Evolutionary conservation across 2,329 filamentous ascomycete species (phyloP), one percentile per base, ranked within the genome.

Genomic region (Stromatinia cepivora): DNA sequence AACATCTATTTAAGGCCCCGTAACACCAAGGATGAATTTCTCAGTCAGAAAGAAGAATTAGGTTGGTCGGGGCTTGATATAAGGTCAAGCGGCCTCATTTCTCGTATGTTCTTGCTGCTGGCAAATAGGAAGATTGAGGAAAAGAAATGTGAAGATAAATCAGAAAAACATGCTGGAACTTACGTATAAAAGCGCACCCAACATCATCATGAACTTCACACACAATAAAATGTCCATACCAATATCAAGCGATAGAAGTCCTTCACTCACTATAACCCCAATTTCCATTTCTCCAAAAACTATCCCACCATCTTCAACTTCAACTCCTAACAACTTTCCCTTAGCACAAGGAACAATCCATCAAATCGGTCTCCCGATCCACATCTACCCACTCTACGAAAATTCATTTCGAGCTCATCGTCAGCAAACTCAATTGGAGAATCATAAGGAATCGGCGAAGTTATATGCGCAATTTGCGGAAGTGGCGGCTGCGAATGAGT

Each of bases 371-470:
- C 81, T 86, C 0, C 88, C 89, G 0, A 88, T 90, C 15, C 88
- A 91, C 45, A 81, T 91, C 0, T 91, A 91, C 73, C 88, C 89
- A 0, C 75, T 91, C 0, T 91, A 89, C 73, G 89, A 91, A 72
- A 90, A 89, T 71, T 86, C 79, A 0, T 87, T 88, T 67, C 82
- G 88, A 45, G 87, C 87, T 0, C 80, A 86, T 71, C 81, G 83
- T 1, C 76, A 79, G 0, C 88, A 91, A 73, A 83, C 84, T 1
- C 77, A 86, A 0, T 67, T 77, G 31, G 83, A 86, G 5, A 91
- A 90, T 67, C 81, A 87, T 67, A 73, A 80, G 9, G 88, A 91
- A 74, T 89, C 86, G 0, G 84, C 86, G 0, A 77, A 80, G 13
- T 75, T 91, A 31, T 91, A 91, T 74, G 86, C 84, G 0, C 81